A percentile compares a stretch with the other conserved stretches of the same genome.
Conservation (phyloP, 2,329 filamentous ascomycete genomes). For the Seiridium unicorne region DNA sequence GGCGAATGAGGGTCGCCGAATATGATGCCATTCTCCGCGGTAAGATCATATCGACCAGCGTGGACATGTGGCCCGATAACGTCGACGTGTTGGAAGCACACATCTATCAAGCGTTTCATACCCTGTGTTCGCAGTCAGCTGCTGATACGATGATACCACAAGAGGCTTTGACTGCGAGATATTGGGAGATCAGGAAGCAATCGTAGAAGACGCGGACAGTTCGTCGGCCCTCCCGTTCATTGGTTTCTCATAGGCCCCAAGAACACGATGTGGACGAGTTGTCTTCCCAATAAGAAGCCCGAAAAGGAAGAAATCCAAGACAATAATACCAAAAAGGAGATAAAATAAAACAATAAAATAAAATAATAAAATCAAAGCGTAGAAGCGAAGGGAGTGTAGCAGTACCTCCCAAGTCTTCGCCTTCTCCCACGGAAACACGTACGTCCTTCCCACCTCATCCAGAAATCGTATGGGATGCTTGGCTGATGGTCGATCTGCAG, state of each 20-base stretch:
- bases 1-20: not conserved
- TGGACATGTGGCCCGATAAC: conserved; percentile 51
- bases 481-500: conserved; percentile 19
- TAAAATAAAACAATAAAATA: too few species aligned
- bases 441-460: conserved; percentile 64
- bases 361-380: not conserved
- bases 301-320: too few species aligned
- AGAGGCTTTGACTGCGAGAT: too few species aligned
- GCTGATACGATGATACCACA: too few species aligned
- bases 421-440: conserved; percentile 63
- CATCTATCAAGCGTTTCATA: conserved; percentile 57
- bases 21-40: not conserved
- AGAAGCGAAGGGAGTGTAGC: not conserved
- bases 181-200: too few species aligned
- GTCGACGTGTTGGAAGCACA: conserved; percentile 54
- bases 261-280: too few species aligned
- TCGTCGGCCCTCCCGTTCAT: too few species aligned
- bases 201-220: too few species aligned
- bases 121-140: conserved; percentile 33
- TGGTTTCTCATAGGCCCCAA: too few species aligned
- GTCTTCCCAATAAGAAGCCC: too few species aligned
- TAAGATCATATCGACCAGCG: conserved; percentile 52
- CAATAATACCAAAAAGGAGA: too few species aligned
- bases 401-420: conserved; percentile 63
- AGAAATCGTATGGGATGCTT: conserved; percentile 61